These are phyloP conservation scores for Gymnopilus dilepis DNA, from an alignment of 768 basidiomycete species.

Conservation along the genomic window DNA sequence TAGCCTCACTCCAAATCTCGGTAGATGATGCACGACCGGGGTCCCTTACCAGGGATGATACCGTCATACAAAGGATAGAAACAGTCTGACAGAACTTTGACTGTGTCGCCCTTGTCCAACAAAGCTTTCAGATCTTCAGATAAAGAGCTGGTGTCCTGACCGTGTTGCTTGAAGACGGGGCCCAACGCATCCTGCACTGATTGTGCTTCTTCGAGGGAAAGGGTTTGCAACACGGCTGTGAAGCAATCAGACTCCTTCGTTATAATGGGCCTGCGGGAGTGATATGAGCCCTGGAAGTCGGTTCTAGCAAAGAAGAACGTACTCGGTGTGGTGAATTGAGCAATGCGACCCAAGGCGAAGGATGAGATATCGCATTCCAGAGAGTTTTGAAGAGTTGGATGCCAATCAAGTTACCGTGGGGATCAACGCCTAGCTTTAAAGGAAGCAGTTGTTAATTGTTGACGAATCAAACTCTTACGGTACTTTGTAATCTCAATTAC, in stretches of 20 bases:
- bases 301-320: not conserved
- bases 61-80: not conserved
- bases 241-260: not conserved
- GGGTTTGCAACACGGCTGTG: not conserved
- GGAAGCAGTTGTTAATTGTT: too few species aligned
- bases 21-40: not conserved
- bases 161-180: not conserved
- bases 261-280: not conserved
- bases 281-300: not conserved
- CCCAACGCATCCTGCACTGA: not conserved
- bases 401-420: too few species aligned
- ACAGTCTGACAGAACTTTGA: not conserved
- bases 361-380: not conserved
- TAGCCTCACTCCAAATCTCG: not conserved
- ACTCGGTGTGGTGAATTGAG: not conserved
- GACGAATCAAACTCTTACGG: too few species aligned
- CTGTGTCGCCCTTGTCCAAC: not conserved
- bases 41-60: not conserved
- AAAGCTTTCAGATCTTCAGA: not conserved
- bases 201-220: not conserved
- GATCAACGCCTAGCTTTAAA: too few species aligned
- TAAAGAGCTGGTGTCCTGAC: not conserved
- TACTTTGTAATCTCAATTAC: too few species aligned
- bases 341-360: not conserved
- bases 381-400: too few species aligned